Evolutionary conservation across 2,329 filamentous ascomycete genomes (phyloP).

Genomic region (Aureobasidium namibiae): DNA sequence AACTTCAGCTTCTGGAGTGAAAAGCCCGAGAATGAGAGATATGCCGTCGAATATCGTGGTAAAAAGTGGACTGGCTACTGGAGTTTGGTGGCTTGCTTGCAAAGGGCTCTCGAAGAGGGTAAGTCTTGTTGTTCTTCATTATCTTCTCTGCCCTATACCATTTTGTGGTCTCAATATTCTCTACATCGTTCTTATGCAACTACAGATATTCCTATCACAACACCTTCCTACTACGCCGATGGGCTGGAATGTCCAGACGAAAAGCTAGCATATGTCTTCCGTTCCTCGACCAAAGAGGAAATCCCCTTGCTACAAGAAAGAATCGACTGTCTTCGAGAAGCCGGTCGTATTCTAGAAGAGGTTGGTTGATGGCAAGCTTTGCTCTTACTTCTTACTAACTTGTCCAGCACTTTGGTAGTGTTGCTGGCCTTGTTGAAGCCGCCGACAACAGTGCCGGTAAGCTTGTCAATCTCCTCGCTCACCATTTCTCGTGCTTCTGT

Average conservation of each 20-base stretch:
- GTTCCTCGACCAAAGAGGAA: slow-evolving; percentile 75
- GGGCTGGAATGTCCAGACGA: slow-evolving; percentile 61
- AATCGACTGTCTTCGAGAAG: slow-evolving; percentile 71
- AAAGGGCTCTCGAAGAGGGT: slow-evolving; percentile 84
- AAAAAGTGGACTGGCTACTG: slow-evolving; percentile 90
- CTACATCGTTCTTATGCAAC: neutral
- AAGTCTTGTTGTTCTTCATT: slow-evolving; percentile 20
- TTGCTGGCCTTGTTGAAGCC: slow-evolving; percentile 63
- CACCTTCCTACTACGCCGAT: slow-evolving; percentile 76
- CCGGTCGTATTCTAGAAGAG: slow-evolving; percentile 69
- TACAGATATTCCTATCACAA: slow-evolving; percentile 77
- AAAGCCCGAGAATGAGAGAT: slow-evolving; percentile 59
- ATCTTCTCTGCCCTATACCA: neutral
- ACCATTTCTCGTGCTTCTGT: slow-evolving; percentile 75
- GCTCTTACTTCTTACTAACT: neutral
- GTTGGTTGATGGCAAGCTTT: slow-evolving; percentile 37
- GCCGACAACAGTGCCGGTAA: slow-evolving; percentile 72
- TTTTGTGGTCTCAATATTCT: neutral
- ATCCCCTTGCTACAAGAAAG: slow-evolving; percentile 79
- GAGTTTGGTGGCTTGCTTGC: slow-evolving; percentile 81
- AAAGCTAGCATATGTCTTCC: slow-evolving; percentile 67
- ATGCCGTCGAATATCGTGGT: slow-evolving; percentile 72
- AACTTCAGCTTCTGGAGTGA: slow-evolving; percentile 96
- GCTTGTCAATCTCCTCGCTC: slow-evolving; percentile 77
- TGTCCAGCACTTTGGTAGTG: slow-evolving; percentile 63